Evolutionary conservation across 352 stramenopile species (phyloP).

Genomic region (Globisporangium rhizosaccharum): DNA sequence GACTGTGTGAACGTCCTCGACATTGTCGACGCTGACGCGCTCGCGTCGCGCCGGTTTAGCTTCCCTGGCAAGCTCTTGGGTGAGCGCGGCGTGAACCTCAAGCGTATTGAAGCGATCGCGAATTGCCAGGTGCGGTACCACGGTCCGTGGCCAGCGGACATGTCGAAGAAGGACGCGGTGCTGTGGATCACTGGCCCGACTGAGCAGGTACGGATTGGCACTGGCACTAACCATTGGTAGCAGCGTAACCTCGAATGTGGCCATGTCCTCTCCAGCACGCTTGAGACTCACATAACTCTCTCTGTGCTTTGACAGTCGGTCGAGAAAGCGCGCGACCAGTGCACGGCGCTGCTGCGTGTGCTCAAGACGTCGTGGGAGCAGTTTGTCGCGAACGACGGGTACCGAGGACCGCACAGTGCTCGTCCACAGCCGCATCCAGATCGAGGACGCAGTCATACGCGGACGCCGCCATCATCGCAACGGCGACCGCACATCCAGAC

Average conservation of each 20-base stretch:
- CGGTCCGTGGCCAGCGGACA: conserved; percentile 12
- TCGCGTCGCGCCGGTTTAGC: conserved; percentile 55
- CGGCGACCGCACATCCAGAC: conserved; percentile 1
- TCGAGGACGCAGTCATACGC: conserved; percentile 8
- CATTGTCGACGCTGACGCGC: conserved; percentile 25
- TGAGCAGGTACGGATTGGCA: conserved; percentile 7
- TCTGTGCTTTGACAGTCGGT: conserved; percentile 6
- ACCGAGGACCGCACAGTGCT: background rate
- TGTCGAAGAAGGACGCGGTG: conserved; percentile 6
- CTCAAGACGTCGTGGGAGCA: conserved; percentile 20
- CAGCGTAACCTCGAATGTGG: no score
- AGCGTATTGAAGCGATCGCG: conserved; percentile 46
- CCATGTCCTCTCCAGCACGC: background rate
- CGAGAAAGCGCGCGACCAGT: conserved; percentile 13
- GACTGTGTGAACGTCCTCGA: conserved; percentile 24
- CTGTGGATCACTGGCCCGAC: conserved; percentile 13
- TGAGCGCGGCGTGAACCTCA: conserved; percentile 57
- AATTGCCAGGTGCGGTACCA: conserved; percentile 20
- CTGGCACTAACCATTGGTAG: background rate
- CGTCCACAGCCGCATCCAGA: conserved; percentile 2
- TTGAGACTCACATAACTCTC: background rate
- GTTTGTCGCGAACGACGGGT: conserved; percentile 8
- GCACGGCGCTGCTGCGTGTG: conserved; percentile 11
- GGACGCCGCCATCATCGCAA: conserved; percentile 3
- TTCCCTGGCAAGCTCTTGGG: conserved; percentile 57